Evolutionary conservation across 2,329 filamentous ascomycete genomes (phyloP).

Genomic region (Beauveria sp.): DNA sequence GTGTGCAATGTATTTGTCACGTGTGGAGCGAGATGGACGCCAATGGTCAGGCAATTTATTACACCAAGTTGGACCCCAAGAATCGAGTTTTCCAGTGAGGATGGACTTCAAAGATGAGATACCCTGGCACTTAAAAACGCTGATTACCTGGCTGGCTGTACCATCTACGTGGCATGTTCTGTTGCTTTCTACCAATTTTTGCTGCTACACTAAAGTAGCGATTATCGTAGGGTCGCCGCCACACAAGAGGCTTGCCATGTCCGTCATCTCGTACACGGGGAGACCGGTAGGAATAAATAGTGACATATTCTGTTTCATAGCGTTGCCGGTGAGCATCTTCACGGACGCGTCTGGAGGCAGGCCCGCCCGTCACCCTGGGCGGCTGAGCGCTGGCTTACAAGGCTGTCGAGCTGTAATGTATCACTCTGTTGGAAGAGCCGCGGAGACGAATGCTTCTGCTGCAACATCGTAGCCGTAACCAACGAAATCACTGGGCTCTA

Average conservation of each 20-base stretch:
- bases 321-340: too few species aligned
- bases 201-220: background rate
- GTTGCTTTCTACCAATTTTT: background rate
- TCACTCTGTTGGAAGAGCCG: too few species aligned
- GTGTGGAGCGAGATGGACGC: background rate
- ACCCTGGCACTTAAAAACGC: background rate
- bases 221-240: background rate
- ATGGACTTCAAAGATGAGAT: background rate
- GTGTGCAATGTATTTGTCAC: background rate
- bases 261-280: too few species aligned
- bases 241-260: too few species aligned
- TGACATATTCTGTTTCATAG: too few species aligned
- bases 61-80: too few species aligned
- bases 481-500: background rate
- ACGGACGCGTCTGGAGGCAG: too few species aligned
- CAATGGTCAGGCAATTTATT: too few species aligned
- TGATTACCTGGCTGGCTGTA: background rate
- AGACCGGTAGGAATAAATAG: too few species aligned
- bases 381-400: background rate
- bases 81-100: too few species aligned
- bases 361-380: background rate
- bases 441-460: too few species aligned
- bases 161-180: background rate
- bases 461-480: background rate
- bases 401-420: too few species aligned